Conservation (phyloP, 148 eudicot species). For the Rheum nobile region DNA sequence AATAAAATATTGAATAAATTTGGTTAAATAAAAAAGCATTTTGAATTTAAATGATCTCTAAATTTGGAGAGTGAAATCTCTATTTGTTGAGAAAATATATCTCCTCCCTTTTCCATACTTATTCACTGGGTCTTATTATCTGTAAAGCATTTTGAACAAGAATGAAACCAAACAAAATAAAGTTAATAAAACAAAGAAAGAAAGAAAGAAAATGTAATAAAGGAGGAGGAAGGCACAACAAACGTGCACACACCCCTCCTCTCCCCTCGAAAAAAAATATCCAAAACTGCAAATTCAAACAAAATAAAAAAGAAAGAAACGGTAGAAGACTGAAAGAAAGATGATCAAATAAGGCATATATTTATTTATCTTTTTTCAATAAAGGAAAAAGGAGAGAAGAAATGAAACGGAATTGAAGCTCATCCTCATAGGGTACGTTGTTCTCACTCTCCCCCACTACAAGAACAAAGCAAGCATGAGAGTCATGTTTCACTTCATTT, state of each 20-base stretch:
- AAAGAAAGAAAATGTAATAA: neutral
- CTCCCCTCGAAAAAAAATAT: neutral
- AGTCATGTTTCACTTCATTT: neutral
- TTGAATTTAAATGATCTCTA: neutral
- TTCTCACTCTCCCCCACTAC: neutral
- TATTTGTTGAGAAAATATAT: neutral
- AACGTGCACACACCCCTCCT: neutral
- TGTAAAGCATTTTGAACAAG: neutral
- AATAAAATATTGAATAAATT: too few species aligned
- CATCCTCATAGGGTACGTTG: neutral
- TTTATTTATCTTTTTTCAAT: neutral
- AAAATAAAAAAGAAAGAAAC: neutral
- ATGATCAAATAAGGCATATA: neutral
- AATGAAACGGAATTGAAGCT: neutral
- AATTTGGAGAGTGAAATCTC: neutral
- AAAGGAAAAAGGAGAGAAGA: neutral
- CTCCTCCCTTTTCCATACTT: neutral
- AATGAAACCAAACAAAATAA: neutral
- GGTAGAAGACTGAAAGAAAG: neutral
- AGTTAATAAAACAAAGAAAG: neutral
- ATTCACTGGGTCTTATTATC: neutral
- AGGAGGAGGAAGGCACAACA: neutral
- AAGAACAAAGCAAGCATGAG: neutral
- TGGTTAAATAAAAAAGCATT: too few species aligned
- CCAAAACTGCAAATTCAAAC: slow-evolving; percentile 3